Conservation (phyloP, 2,329 filamentous ascomycete species). For the Fonsecaea erecta region DNA sequence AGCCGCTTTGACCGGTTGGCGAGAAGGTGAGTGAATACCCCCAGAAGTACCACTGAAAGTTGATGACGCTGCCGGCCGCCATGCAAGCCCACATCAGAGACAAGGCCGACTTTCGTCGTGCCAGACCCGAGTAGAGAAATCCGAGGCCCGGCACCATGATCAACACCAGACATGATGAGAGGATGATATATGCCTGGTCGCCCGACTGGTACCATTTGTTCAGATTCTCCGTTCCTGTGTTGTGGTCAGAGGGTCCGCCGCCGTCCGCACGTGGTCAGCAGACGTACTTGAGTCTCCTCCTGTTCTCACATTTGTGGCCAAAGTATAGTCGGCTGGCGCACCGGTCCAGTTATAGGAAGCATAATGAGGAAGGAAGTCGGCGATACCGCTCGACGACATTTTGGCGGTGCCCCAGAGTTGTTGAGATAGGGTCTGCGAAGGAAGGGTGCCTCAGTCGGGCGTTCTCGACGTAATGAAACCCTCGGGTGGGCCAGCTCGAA, state of each 20-base stretch:
- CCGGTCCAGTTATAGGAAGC: constrained; percentile 57
- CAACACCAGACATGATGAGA: constrained; percentile 62
- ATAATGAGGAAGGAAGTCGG: constrained; percentile 45
- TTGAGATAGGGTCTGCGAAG: constrained; percentile 2
- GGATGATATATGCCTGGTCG: constrained; percentile 91
- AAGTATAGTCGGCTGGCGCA: constrained; percentile 49
- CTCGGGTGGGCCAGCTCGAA: neutral
- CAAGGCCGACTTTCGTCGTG: constrained; percentile 94
- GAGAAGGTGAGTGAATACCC: constrained; percentile 96
- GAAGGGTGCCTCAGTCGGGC: neutral
- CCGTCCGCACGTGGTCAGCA: constrained; percentile 17
- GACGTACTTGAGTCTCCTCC: constrained; percentile 80
- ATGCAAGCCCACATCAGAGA: constrained; percentile 98
- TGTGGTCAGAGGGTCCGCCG: constrained; percentile 4
- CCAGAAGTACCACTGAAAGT: constrained; percentile 99
- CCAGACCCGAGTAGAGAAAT: constrained; percentile 95
- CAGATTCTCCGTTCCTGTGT: constrained; percentile 76
- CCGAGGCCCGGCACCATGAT: constrained; percentile 96
- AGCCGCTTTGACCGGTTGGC: constrained; percentile 77
- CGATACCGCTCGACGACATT: constrained; percentile 26
- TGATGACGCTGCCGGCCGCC: constrained; percentile 86
- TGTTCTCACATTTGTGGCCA: constrained; percentile 59
- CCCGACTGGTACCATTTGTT: constrained; percentile 95
- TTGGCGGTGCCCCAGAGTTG: constrained; percentile 1
- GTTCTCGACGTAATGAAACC: neutral